A percentile compares a stretch with the other conserved stretches of the same genome.
These are phyloP conservation scores for Claviceps sp. DNA, from an alignment of 2,329 filamentous ascomycete species.

Conservation along the genomic window DNA sequence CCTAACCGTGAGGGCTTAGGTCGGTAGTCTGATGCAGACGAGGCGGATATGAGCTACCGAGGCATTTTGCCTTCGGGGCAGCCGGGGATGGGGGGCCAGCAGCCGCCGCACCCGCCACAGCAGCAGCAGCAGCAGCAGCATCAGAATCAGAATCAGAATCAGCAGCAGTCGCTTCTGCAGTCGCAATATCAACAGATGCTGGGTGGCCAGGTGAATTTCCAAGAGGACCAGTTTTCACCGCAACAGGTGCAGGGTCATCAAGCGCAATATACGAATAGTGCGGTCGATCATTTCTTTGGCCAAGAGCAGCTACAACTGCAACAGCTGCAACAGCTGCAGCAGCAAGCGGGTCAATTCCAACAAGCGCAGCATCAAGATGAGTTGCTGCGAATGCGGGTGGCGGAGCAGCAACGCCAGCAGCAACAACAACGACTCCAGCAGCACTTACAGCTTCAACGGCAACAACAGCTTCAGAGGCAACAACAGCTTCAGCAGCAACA, in stretches of 20 bases:
- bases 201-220: slow-evolving; percentile 12
- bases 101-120: slow-evolving; percentile 9
- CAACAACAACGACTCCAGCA: slow-evolving; percentile 9
- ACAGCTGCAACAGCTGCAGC: slow-evolving; percentile 10
- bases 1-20: neutral
- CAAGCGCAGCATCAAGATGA: slow-evolving; percentile 14
- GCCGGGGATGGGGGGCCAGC: slow-evolving; percentile 14
- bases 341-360: slow-evolving; percentile 9
- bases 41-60: slow-evolving; percentile 23
- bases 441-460: neutral
- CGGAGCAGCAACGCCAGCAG: slow-evolving; percentile 13
- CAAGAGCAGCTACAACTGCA: slow-evolving; percentile 11
- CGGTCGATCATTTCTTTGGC: slow-evolving; percentile 10
- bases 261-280: slow-evolving; percentile 4
- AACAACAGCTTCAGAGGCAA: slow-evolving; percentile 3
- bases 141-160: slow-evolving; percentile 11
- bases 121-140: slow-evolving; percentile 10
- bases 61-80: slow-evolving; percentile 17
- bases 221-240: slow-evolving; percentile 13
- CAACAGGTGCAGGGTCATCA: slow-evolving; percentile 12
- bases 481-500: slow-evolving; percentile 1
- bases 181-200: slow-evolving; percentile 10
- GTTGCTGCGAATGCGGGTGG: slow-evolving; percentile 10
- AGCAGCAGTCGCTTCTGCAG: neutral
- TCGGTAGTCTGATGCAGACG: slow-evolving; percentile 9